Conservation (phyloP, 1,284 basidiomycete genomes). For the Ustilago loliicola region DNA sequence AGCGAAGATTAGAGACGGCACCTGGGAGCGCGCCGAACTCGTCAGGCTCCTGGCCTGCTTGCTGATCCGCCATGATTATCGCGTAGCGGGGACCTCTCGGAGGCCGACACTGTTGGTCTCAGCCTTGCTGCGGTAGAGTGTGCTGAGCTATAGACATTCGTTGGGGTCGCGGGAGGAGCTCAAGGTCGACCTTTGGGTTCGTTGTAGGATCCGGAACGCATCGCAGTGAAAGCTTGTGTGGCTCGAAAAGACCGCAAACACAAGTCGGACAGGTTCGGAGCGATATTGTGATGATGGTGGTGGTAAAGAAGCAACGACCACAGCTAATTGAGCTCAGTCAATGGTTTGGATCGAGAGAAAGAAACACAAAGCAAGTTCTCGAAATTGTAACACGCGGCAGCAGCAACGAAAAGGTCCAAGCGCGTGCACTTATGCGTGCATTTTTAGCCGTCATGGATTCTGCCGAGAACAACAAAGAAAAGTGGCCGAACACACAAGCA, state of each 20-base stretch:
- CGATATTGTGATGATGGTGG: not conserved
- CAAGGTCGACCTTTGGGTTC: not conserved
- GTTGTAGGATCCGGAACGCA: not conserved
- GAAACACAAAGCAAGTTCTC: not conserved
- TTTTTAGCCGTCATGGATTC: not conserved
- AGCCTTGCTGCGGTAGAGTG: constrained; percentile 5
- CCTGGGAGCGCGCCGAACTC: constrained; percentile 49
- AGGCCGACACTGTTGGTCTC: not conserved
- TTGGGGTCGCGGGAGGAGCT: not conserved
- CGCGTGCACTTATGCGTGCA: not conserved
- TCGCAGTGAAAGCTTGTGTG: not conserved
- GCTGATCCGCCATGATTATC: constrained; percentile 32
- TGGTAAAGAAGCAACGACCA: not conserved
- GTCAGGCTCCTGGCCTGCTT: constrained; percentile 35
- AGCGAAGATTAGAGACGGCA: constrained; percentile 48
- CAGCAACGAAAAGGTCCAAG: not conserved
- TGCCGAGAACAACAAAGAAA: not conserved
- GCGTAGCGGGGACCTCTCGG: not conserved
- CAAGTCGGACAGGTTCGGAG: too few relatives aligned
- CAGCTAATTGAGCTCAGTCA: not conserved
- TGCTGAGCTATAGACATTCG: not conserved
- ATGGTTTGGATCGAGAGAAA: not conserved
- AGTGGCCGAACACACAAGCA: not conserved
- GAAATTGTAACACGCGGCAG: constrained; percentile 2
- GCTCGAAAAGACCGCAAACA: too few relatives aligned